A percentile compares a stretch with the other conserved stretches of the same genome.
phyloP scores from a whole-genome alignment of 768 basidiomycete genomes.

The Mycena olivaceomarginata region DNA sequence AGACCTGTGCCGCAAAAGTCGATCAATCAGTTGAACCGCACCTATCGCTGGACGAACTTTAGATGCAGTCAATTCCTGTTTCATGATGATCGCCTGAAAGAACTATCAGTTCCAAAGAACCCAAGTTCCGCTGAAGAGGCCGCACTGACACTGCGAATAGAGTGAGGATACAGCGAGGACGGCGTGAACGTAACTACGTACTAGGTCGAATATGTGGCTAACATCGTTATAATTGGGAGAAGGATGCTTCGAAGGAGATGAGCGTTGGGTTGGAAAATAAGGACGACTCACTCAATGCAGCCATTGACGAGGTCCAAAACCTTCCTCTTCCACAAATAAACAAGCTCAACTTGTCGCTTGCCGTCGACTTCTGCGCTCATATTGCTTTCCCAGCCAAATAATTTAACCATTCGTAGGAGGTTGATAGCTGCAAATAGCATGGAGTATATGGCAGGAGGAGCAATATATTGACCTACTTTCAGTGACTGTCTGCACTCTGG shows the following conservation, averaged over 20 bases:
- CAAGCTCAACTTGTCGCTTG: slow-evolving; percentile 77
- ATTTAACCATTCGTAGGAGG: slow-evolving; percentile 79
- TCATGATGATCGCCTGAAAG: slow-evolving; percentile 60
- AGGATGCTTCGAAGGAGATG: slow-evolving; percentile 61
- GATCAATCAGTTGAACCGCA: not conserved
- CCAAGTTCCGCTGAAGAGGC: not conserved
- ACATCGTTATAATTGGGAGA: slow-evolving; percentile 79
- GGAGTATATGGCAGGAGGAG: slow-evolving; percentile 7
- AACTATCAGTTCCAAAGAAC: slow-evolving; percentile 1
- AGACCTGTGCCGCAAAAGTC: slow-evolving; percentile 47
- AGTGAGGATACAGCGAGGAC: not conserved
- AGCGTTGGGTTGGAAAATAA: not conserved
- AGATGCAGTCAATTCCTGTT: slow-evolving; percentile 61
- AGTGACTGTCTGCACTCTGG: slow-evolving; percentile 75
- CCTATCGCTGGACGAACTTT: slow-evolving; percentile 40
- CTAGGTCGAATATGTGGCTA: slow-evolving; percentile 77
- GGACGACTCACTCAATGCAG: slow-evolving; percentile 61
- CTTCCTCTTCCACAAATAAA: slow-evolving; percentile 70
- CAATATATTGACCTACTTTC: slow-evolving; percentile 67
- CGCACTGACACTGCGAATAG: slow-evolving; percentile 12
- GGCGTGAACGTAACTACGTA: slow-evolving; percentile 50
- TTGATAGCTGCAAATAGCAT: slow-evolving; percentile 66
- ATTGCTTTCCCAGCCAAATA: slow-evolving; percentile 81
- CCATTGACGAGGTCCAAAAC: slow-evolving; percentile 68
- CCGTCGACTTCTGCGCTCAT: slow-evolving; percentile 71